A percentile compares a stretch with the other conserved stretches of the same genome.
phyloP scores from a whole-genome alignment of 1,284 basidiomycete species.

The Puccinia hordei region DNA sequence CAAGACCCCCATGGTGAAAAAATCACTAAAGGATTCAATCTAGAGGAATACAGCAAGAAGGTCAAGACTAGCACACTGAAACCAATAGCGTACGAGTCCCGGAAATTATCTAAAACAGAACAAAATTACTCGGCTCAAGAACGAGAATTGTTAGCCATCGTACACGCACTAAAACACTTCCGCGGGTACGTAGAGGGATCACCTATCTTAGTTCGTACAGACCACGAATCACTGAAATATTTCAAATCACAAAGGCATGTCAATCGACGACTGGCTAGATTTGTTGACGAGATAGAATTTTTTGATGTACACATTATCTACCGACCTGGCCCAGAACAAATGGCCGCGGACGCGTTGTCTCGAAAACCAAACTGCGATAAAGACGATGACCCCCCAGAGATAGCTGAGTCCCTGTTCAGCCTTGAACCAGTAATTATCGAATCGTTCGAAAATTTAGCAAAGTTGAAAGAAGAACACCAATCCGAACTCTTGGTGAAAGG shows the following conservation, averaged over 20 bases:
- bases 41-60: not conserved
- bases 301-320: slow-evolving; percentile 12
- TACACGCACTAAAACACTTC: slow-evolving; percentile 21
- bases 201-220: slow-evolving; percentile 3
- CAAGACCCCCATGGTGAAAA: not conserved
- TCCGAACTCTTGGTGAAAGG: no score
- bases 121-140: not conserved
- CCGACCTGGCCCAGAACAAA: not conserved
- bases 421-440: not conserved
- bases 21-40: not conserved
- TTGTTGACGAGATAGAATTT: slow-evolving; percentile 16
- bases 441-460: not conserved
- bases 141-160: slow-evolving; percentile 16
- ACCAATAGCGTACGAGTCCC: slow-evolving; percentile 3
- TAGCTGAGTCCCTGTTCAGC: not conserved
- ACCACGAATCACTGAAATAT: slow-evolving; percentile 22
- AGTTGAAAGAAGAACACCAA: not conserved
- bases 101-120: slow-evolving; percentile 12
- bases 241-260: slow-evolving; percentile 18
- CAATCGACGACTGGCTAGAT: not conserved
- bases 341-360: slow-evolving; percentile 17
- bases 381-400: slow-evolving; percentile 11
- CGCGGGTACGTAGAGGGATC: slow-evolving; percentile 13
- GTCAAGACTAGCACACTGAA: not conserved
- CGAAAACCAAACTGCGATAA: not conserved